A percentile compares a stretch with the other conserved stretches of the same genome.
Evolutionary conservation across 2,329 filamentous ascomycete species (phyloP).

Genomic region (Aureobasidium sp.): DNA sequence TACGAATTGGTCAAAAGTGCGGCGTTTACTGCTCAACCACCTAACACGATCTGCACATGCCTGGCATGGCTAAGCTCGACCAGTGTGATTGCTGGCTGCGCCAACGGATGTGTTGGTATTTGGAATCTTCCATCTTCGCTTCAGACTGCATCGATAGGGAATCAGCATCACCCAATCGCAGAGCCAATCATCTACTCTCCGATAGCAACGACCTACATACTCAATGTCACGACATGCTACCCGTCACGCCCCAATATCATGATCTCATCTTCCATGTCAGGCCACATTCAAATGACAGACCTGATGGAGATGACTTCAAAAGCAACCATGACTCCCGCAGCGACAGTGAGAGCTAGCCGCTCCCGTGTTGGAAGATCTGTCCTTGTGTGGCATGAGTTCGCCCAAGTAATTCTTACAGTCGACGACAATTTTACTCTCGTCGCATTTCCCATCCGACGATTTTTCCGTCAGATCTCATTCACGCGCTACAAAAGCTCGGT

Average conservation of each 20-base stretch:
- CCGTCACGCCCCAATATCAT: slow-evolving; percentile 49
- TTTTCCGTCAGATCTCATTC: slow-evolving; percentile 40
- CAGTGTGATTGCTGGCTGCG: slow-evolving; percentile 49
- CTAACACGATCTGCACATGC: slow-evolving; percentile 49
- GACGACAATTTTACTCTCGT: slow-evolving; percentile 50
- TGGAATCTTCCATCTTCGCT: slow-evolving; percentile 40
- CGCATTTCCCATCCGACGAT: slow-evolving; percentile 45
- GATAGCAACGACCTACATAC: slow-evolving; percentile 42
- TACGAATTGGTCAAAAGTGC: slow-evolving; percentile 40
- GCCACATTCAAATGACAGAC: slow-evolving; percentile 49
- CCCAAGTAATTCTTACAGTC: slow-evolving; percentile 46
- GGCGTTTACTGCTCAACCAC: slow-evolving; percentile 45
- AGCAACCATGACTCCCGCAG: slow-evolving; percentile 35
- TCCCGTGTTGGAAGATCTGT: slow-evolving; percentile 43
- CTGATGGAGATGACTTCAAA: slow-evolving; percentile 43
- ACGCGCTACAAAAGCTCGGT: slow-evolving; percentile 32
- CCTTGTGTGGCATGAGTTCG: slow-evolving; percentile 49
- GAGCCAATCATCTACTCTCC: slow-evolving; percentile 39
- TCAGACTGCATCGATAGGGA: slow-evolving; percentile 30
- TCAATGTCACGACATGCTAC: slow-evolving; percentile 43
- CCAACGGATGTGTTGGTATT: slow-evolving; percentile 50
- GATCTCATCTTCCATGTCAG: slow-evolving; percentile 48
- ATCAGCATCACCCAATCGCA: slow-evolving; percentile 21
- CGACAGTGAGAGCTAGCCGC: slow-evolving; percentile 41
- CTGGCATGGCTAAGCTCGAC: slow-evolving; percentile 51